Evolutionary conservation across 768 basidiomycete species (phyloP), one percentile per base, ranked within the genome.

Genomic region (Suillus paluster): DNA sequence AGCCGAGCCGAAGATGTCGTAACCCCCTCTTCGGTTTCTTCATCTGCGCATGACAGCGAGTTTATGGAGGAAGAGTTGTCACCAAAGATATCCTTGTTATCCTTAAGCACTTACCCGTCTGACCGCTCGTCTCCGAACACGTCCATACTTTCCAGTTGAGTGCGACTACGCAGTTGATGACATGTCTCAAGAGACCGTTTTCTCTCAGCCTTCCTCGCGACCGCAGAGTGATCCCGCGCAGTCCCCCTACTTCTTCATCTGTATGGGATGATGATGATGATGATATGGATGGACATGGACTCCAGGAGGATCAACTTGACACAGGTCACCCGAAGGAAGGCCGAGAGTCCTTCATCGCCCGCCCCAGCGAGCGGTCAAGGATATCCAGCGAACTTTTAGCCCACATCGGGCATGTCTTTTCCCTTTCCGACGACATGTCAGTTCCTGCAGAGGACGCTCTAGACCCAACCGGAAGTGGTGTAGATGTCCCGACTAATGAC

Each of bases 111-210:
- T n/a, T 68, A 5, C 15, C 23, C 58, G 42, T 71, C 71, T 36
- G 59, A 58, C 45, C 23, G 54, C 45, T 76, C 73, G 2, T 69
- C 68, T 25, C 66, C 69, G 7, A 60, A 68, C 30, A 73, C 69
- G 4, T 74, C 71, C 17, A 36, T 70, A 11, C 60, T 55, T 23
- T 76, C 74, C 25, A n/a, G 41, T 63, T 39, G 62, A 63, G 5
- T 60, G 56, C 44, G 68, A 70, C 61, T 39, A 25, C 38, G 25
- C 2, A 17, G 23, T 11, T 39, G 38, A 39, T 17, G 23, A 39
- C 11, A 27, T 39, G 17, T 17, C 54, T 27, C 54, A 25, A 55
- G 38, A 55, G 23, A 19, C 23, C 6, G 23, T 39, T 39, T 55
- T 19, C 38, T 55, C 54, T 55, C 54, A 39, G 6, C 17, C 38